Conservation (phyloP, 208 protist genomes). For the Leptomonas seymouri region DNA sequence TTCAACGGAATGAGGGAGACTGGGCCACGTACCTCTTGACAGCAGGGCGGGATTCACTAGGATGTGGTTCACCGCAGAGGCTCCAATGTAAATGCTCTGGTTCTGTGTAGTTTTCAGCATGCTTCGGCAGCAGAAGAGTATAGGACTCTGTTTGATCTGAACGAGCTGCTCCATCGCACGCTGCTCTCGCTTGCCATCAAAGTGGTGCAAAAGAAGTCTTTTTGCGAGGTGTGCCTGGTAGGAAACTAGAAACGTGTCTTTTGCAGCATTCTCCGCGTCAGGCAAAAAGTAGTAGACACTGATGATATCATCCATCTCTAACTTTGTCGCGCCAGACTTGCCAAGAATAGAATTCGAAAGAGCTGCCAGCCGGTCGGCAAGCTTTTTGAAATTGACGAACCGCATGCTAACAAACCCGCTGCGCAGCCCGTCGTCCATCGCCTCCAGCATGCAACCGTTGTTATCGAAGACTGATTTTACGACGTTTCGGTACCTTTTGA, state of each 20-base stretch:
- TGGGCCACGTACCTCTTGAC: conserved; percentile 34
- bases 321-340: conserved; percentile 11
- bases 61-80: conserved; percentile 6
- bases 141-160: conserved; percentile 47
- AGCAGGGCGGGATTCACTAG: conserved; percentile 26
- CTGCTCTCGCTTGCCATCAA: conserved; percentile 34
- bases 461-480: conserved; percentile 36
- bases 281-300: conserved; percentile 58
- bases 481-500: conserved; percentile 26
- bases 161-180: conserved; percentile 36
- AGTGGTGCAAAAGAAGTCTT: conserved; percentile 36
- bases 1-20: conserved; percentile 10
- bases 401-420: conserved; percentile 28
- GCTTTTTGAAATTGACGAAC: conserved; percentile 22
- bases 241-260: conserved; percentile 39
- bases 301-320: conserved; percentile 46
- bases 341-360: conserved; percentile 23
- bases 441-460: conserved; percentile 42
- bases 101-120: conserved; percentile 41
- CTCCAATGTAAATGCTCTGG: conserved; percentile 26
- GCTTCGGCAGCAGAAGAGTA: conserved; percentile 48
- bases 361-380: conserved; percentile 32
- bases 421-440: conserved; percentile 45
- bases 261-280: conserved; percentile 34
- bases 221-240: conserved; percentile 46